Evolutionary conservation across 1,284 basidiomycete species (phyloP).

Genomic region (Cerrena zonata): DNA sequence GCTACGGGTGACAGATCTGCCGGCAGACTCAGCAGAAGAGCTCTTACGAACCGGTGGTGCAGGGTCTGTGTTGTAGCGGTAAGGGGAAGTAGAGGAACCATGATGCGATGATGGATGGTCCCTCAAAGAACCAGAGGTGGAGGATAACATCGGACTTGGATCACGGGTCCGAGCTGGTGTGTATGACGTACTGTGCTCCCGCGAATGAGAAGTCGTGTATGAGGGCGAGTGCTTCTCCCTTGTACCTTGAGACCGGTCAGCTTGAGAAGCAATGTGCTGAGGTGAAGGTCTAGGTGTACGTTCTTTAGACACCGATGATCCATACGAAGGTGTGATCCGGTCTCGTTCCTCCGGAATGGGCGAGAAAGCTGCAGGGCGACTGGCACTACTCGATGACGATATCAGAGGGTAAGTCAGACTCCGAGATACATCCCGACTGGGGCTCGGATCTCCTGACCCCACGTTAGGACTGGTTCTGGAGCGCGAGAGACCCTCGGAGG

Average conservation of each 20-base stretch:
- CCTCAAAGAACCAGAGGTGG: background rate
- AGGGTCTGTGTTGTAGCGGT: background rate
- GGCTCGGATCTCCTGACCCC: conserved; percentile 8
- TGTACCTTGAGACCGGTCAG: background rate
- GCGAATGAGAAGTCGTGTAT: conserved; percentile 16
- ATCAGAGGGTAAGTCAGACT: conserved; percentile 31
- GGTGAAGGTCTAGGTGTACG: conserved; percentile 14
- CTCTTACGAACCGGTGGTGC: background rate
- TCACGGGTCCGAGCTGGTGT: conserved; percentile 6
- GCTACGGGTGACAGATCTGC: conserved; percentile 15
- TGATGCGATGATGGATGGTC: background rate
- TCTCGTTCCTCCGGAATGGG: conserved; percentile 30
- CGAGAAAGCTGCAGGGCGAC: conserved; percentile 18
- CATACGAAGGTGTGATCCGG: background rate
- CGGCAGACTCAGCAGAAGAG: background rate
- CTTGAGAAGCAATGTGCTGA: background rate
- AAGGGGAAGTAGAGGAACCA: background rate
- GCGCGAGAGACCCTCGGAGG: conserved; percentile 5
- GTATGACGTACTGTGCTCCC: conserved; percentile 12
- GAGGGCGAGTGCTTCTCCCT: background rate
- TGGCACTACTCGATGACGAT: background rate
- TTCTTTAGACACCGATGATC: conserved; percentile 20
- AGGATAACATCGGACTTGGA: background rate
- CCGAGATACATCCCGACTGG: conserved; percentile 25
- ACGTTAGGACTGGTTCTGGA: conserved; percentile 16